Conservation (phyloP, 768 basidiomycete genomes). For the Kwoniella sp. region DNA sequence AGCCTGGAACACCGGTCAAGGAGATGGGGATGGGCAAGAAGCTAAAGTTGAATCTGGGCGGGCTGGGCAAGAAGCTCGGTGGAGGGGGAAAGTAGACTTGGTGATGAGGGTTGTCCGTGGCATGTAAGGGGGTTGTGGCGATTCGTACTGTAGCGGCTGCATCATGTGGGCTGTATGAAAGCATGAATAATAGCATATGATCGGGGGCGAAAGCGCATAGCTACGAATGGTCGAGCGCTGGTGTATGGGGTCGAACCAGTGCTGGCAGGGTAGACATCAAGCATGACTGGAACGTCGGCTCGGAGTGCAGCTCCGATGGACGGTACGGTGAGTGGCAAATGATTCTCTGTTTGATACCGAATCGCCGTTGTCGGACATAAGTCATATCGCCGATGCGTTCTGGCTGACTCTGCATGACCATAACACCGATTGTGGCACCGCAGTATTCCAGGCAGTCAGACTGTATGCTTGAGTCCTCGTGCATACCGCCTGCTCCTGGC, state of each 20-base stretch:
- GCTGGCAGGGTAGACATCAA: too few species aligned
- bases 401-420: neutral
- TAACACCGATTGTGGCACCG: conserved; percentile 10
- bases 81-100: neutral
- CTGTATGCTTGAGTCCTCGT: neutral
- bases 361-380: conserved; percentile 7
- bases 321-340: neutral
- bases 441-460: too few species aligned
- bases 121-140: too few species aligned
- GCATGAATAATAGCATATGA: too few species aligned
- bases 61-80: conserved; percentile 27
- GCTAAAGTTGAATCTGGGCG: conserved; percentile 41
- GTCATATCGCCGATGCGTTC: neutral
- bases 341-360: neutral
- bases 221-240: too few species aligned
- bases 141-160: too few species aligned
- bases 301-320: neutral
- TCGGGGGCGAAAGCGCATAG: too few species aligned
- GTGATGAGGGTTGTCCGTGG: too few species aligned
- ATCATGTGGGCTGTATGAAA: too few species aligned
- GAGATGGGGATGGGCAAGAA: conserved; percentile 28
- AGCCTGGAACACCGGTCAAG: neutral
- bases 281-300: too few species aligned
- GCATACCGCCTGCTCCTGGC: neutral
- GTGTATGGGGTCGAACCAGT: too few species aligned